Conservation (phyloP, 2,329 filamentous ascomycete species). For the Trichophyton simii region DNA sequence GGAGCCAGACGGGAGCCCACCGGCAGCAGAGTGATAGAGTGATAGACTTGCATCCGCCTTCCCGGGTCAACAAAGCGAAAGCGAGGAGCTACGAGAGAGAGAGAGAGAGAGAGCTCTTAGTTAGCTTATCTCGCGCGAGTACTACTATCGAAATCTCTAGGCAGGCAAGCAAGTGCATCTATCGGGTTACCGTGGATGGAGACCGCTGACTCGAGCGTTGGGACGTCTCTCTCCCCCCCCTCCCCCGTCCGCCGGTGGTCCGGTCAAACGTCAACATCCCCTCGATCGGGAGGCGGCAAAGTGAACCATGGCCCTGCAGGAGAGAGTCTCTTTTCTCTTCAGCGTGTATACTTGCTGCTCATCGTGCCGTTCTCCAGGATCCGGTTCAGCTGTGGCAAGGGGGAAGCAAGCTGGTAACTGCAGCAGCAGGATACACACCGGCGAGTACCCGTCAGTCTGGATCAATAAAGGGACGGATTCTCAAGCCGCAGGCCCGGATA, state of each 20-base stretch:
- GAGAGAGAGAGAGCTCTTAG: too few species aligned
- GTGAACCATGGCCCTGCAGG: neutral
- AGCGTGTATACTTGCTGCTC: too few species aligned
- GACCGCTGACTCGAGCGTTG: neutral
- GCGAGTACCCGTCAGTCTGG: conserved; percentile 8
- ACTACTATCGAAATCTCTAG: too few species aligned
- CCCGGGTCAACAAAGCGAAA: neutral
- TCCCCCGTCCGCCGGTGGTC: neutral
- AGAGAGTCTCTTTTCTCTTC: neutral
- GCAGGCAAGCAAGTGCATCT: neutral
- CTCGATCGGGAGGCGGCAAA: neutral
- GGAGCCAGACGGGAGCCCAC: neutral
- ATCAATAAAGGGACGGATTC: conserved; percentile 8
- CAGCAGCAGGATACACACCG: neutral
- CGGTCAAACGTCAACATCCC: neutral
- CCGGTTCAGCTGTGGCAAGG: neutral
- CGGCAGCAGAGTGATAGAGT: neutral
- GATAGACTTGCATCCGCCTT: neutral
- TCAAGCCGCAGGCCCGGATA: conserved; percentile 1
- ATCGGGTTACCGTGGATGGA: neutral
- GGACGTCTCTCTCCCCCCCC: neutral
- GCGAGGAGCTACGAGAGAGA: neutral
- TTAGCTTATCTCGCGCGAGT: too few species aligned
- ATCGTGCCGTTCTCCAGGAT: neutral
- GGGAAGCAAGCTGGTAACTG: neutral